A percentile compares a stretch with the other conserved stretches of the same genome.
Evolutionary conservation across 2,329 filamentous ascomycete genomes (phyloP).

Genomic region (Alternaria arborescens): DNA sequence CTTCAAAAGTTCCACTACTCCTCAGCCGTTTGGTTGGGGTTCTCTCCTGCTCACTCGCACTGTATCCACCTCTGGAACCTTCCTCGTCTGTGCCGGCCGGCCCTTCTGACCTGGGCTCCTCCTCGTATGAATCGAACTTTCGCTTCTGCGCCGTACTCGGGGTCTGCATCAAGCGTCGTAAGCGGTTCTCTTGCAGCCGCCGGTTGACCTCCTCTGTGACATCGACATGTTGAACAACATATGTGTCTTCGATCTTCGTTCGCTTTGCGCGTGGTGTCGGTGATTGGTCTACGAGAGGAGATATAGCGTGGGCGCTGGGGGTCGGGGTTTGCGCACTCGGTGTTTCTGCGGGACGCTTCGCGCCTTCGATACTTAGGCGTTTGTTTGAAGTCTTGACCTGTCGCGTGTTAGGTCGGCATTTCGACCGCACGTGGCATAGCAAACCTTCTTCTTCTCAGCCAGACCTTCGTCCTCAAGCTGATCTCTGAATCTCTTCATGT

Average conservation of each 20-base stretch:
- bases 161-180: constrained; percentile 44
- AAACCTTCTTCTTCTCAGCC: constrained; percentile 35
- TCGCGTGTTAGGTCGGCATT: constrained; percentile 13
- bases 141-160: constrained; percentile 47
- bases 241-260: constrained; percentile 21
- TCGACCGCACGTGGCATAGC: not conserved
- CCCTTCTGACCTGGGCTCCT: constrained; percentile 29
- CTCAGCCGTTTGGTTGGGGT: constrained; percentile 39
- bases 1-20: constrained; percentile 37
- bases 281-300: constrained; percentile 28
- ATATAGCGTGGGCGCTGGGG: constrained; percentile 18
- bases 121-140: constrained; percentile 40
- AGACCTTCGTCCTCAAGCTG: constrained; percentile 40
- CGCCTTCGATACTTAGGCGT: constrained; percentile 41
- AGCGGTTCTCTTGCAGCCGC: constrained; percentile 39
- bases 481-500: constrained; percentile 45
- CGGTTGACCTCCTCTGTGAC: constrained; percentile 47
- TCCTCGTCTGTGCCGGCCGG: constrained; percentile 27
- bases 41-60: constrained; percentile 25
- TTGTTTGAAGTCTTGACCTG: constrained; percentile 34
- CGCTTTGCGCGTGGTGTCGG: constrained; percentile 25
- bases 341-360: constrained; percentile 14
- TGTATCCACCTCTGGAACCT: constrained; percentile 13
- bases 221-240: constrained; percentile 40
- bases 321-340: constrained; percentile 15